Percentiles rank a stretch among this genome's conserved stretches.
Conservation (phyloP, 371 early-diverging fungal species). For the Parasitella parasitica region DNA sequence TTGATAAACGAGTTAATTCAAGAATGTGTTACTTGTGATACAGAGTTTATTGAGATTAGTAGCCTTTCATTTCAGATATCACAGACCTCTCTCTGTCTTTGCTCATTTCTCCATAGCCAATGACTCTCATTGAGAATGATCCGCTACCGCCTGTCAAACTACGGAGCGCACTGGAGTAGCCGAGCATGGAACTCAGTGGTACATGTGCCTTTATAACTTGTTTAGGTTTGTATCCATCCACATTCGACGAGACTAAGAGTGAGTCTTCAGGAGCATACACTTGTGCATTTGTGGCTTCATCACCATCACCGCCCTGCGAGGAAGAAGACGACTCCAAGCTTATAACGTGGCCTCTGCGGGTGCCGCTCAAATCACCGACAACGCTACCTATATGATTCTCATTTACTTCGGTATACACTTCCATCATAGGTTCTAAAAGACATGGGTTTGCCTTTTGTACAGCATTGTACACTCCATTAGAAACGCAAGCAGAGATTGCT, state of each 20-base stretch:
- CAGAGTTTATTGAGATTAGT: too few species aligned
- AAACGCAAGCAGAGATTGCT: conserved; percentile 67
- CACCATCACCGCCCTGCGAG: conserved; percentile 23
- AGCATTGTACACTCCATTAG: conserved; percentile 63
- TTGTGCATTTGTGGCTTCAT: conserved; percentile 25
- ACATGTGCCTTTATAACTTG: conserved; percentile 68
- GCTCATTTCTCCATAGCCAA: conserved; percentile 80
- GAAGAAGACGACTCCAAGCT: conserved; percentile 44
- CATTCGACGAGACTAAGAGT: conserved; percentile 28
- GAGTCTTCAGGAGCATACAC: conserved; percentile 59
- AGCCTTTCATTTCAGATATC: conserved; percentile 61
- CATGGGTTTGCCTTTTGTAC: conserved; percentile 54
- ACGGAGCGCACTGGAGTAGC: conserved; percentile 84
- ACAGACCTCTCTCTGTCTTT: conserved; percentile 70
- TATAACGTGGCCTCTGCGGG: conserved; percentile 74
- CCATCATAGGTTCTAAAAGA: conserved; percentile 90
- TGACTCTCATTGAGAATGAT: conserved; percentile 81
- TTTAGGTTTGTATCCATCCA: conserved; percentile 43
- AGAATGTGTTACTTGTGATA: background rate
- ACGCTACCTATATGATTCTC: conserved; percentile 78
- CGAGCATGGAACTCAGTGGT: conserved; percentile 84
- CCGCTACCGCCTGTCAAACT: conserved; percentile 87
- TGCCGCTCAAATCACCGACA: conserved; percentile 79
- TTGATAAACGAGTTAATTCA: conserved; percentile 4
- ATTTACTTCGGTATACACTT: conserved; percentile 70